Base-by-base conservation (phyloP, 495 filamentous ascomycete genomes). In the Hamigera avellanea region DNA sequence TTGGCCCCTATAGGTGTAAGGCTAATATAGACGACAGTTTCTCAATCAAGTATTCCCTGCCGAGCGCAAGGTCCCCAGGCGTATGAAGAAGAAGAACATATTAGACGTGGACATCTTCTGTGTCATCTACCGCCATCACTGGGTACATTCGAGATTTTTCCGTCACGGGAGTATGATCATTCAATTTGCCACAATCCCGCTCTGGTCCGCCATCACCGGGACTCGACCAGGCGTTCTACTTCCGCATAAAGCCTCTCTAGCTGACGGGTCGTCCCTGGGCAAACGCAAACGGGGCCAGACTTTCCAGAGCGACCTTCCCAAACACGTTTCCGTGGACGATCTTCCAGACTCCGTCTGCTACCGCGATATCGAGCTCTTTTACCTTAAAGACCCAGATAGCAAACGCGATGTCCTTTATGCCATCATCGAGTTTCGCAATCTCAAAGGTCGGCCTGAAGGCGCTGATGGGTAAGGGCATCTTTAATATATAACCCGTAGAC, bases 181-280 rank as follows among this genome's bases (percentile, higher is more conserved):
- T 23, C 41, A 57, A 33, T 49, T 49, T 39, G 42, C 46, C 40
- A 51, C 31, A 10, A 37, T 55, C 32, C 34, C 49, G 36, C 49
- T 58, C 18, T 58, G 43, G 49, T 58, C 49, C 17, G 36, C 49
- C 9, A 58, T 55, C 44, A 58, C 48, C 9, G 40, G 47, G 27
- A 53, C 42, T 15, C 43, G 42, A 35, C 51, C 47, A 17, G 42
- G 46, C 12, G 40, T 59, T n/a, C 37, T 56, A 18, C 49, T 59
- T 41, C 48, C 41, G 33, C 40, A 50, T 26, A 45, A 52, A 14
- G 42, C 28, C 35, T 48, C 33, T 35, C 23, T 43, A 33, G 39
- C 44, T 16, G 32, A 15, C 23, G 15, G 48, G 18, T 35, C 31
- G 1, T 43, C 39, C n/a, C 21, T 50, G 8, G 25, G 40, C 28